Evolutionary conservation across 164 flowering plant species (phyloP).

Genomic region (Tetrastigma voinierianum): DNA sequence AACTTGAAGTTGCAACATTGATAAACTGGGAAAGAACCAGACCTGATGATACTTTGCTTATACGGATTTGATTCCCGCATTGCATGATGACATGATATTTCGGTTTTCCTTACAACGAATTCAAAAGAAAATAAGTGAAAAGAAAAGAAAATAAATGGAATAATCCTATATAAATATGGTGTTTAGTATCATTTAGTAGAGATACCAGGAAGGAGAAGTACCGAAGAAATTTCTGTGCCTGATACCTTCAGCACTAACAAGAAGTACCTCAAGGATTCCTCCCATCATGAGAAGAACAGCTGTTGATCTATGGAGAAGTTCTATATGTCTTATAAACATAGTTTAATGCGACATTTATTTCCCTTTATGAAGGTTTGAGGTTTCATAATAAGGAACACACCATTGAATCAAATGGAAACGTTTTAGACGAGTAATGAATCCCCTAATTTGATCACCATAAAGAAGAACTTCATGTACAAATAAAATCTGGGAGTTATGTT

Average conservation of each 20-base stretch:
- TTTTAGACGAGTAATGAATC: too few relatives aligned
- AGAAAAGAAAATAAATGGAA: not conserved
- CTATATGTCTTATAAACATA: not conserved
- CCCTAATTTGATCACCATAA: too few relatives aligned
- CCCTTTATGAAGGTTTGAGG: too few relatives aligned
- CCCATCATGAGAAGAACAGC: slow-evolving; percentile 31
- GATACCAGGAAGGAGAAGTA: slow-evolving; percentile 18
- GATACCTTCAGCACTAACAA: slow-evolving; percentile 73
- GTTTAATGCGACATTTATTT: not conserved
- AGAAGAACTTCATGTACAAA: too few relatives aligned
- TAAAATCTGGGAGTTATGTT: too few relatives aligned
- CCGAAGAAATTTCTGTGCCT: slow-evolving; percentile 53
- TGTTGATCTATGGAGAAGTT: not conserved
- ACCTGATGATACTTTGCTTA: slow-evolving; percentile 65
- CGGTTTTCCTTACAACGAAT: slow-evolving; percentile 42
- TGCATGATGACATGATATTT: slow-evolving; percentile 48
- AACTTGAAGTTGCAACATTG: not conserved
- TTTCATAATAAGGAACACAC: too few relatives aligned
- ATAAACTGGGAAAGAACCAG: not conserved
- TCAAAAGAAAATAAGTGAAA: not conserved
- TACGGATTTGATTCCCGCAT: slow-evolving; percentile 49
- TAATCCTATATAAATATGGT: not conserved
- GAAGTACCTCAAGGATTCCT: slow-evolving; percentile 74
- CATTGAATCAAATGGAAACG: too few relatives aligned
- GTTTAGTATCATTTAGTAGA: not conserved